Evolutionary conservation across 169 alveolate species (phyloP).

Genomic region (Cystoisospora suis): DNA sequence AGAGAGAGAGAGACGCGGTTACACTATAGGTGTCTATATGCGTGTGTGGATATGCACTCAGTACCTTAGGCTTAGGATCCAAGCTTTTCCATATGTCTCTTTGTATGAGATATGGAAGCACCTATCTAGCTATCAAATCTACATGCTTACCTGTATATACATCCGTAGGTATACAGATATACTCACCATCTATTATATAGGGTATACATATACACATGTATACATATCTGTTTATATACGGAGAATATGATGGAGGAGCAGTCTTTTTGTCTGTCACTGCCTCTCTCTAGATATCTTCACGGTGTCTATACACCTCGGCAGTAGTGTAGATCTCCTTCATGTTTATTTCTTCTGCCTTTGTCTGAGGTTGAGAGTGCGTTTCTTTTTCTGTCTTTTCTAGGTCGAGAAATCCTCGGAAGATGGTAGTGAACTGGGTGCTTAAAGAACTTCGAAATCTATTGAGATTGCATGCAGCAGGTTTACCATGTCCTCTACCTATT

Average conservation of each 20-base stretch:
- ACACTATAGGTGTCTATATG: not conserved
- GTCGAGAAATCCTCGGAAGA: constrained; percentile 96
- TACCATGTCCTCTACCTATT: constrained; percentile 52
- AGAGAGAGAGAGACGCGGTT: not conserved
- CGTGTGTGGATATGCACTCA: not conserved
- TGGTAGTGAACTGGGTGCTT: constrained; percentile 99
- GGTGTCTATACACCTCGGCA: not conserved
- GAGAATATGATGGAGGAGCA: not conserved
- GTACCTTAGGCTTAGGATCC: not conserved
- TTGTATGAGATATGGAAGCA: too few species aligned
- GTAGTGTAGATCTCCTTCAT: too few species aligned
- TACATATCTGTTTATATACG: not conserved
- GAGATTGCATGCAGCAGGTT: constrained; percentile 89
- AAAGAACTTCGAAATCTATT: constrained; percentile 97
- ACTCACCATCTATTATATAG: not conserved
- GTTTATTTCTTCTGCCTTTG: not conserved
- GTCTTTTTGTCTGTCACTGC: not conserved
- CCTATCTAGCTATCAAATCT: too few species aligned
- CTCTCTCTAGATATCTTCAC: not conserved
- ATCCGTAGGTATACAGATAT: not conserved
- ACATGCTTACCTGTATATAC: not conserved
- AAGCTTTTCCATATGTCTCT: too few species aligned
- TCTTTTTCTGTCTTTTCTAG: constrained; percentile 88
- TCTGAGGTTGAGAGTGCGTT: constrained; percentile 82
- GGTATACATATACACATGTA: not conserved